Evolutionary conservation across 495 filamentous ascomycete genomes (phyloP), one percentile per base, ranked within the genome.

Genomic region (Annulohypoxylon stygium): DNA sequence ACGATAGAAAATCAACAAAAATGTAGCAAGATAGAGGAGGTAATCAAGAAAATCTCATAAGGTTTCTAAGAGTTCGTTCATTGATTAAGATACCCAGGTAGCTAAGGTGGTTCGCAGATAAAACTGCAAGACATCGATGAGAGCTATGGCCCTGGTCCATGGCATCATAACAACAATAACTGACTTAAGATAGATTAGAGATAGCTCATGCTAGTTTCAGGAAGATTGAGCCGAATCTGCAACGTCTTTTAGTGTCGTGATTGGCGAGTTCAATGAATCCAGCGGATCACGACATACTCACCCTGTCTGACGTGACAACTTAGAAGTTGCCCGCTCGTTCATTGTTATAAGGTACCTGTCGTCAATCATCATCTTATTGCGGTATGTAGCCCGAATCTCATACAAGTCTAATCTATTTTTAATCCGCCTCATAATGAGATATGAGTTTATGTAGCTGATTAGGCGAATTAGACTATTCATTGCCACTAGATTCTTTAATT

Each of bases 281-380:
- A 64, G 69, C 34, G 53, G 57, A 75, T 75, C 73, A 75, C 73
- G 73, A 72, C 73, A 75, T 75, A 57, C 16, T 34, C 20, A 71
- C 69, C 61, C 57, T 50, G 53, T 62, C 68, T 75, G 62, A 61
- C 67, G 71, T 74, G 71, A 70, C 67, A 48, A n/a, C n/a, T n/a
- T n/a, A n/a, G n/a, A n/a, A 59, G 37, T 10, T 14, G 60, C 39
- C 14, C 6, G 23, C 23, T 30, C 25, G 45, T n/a, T 20, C 20
- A 57, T 39, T 26, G 12, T 65, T 33, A 62, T 62, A 60, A 23
- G 20, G 20, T 23, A 23, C 20, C 20, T 23, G 20, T 23, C 20
- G 20, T 23, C 20, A 23, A 23, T 23, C 20, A 23, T 23, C 20
- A 23, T 23, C 20, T 23, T 23, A 23, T 23, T 1, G 20, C 20